Evolutionary conservation across 495 filamentous ascomycete species (phyloP).

Genomic region (Talaromyces liani): DNA sequence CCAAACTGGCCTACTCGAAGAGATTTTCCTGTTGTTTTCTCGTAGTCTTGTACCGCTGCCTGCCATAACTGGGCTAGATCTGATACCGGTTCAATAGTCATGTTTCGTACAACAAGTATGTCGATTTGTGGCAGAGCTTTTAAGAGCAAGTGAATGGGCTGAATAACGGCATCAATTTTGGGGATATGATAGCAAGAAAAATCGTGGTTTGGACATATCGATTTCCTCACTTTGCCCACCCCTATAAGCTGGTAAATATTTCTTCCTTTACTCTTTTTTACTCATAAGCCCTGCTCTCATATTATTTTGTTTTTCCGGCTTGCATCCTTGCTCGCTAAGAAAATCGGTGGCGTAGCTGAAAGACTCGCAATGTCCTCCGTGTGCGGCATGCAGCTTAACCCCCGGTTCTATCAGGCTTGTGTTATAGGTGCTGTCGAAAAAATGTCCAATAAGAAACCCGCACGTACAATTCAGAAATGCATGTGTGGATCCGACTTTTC

Average conservation of each 20-base stretch:
- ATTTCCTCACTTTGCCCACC: no score
- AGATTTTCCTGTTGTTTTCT: neutral
- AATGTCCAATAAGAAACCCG: neutral
- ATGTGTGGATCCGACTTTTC: neutral
- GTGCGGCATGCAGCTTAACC: neutral
- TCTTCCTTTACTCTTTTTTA: neutral
- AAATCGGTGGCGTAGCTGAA: slow-evolving; percentile 1
- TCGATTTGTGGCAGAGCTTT: neutral
- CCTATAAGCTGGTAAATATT: no score
- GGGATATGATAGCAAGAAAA: no score
- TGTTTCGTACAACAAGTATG: neutral
- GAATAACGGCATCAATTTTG: no score
- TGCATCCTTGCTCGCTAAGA: neutral
- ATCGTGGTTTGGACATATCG: no score
- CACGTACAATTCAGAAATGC: neutral
- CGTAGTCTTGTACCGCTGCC: slow-evolving; percentile 3
- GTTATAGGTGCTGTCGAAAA: no score
- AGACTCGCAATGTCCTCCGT: neutral
- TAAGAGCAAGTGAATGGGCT: no score
- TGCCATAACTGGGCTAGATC: slow-evolving; percentile 7
- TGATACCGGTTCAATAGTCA: neutral
- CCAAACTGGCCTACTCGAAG: neutral
- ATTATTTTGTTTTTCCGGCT: neutral
- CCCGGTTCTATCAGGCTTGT: neutral
- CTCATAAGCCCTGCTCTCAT: neutral